phyloP scores from a whole-genome alignment of 371 early-diverging fungal genomes.

The Blakeslea trispora region DNA sequence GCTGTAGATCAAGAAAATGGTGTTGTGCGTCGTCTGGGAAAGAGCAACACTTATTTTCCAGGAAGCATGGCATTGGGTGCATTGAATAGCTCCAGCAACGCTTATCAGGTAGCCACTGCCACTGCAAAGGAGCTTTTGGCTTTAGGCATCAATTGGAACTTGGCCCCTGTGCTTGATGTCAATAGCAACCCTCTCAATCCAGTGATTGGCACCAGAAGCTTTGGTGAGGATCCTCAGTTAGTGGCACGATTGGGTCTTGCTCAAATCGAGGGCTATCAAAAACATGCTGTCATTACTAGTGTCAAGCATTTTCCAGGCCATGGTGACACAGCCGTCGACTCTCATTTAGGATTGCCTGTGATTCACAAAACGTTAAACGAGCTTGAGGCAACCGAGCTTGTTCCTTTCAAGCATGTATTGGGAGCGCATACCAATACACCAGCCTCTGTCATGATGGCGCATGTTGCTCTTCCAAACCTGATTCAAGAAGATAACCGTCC shows the following conservation, averaged over 20 bases:
- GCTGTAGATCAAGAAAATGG: constrained; percentile 57
- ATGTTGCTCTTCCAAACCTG: constrained; percentile 46
- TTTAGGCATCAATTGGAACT: constrained; percentile 53
- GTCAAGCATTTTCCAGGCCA: constrained; percentile 58
- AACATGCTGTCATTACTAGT: constrained; percentile 35
- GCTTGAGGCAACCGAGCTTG: constrained; percentile 38
- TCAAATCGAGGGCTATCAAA: constrained; percentile 44
- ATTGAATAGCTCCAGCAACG: constrained; percentile 28
- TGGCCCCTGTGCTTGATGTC: constrained; percentile 51
- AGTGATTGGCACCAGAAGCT: constrained; percentile 54
- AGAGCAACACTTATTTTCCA: constrained; percentile 44
- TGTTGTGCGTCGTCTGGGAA: constrained; percentile 48
- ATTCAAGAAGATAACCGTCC: constrained; percentile 23
- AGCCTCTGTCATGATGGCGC: constrained; percentile 51
- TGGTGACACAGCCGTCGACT: constrained; percentile 56
- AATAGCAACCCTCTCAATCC: constrained; percentile 55
- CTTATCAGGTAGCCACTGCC: constrained; percentile 38
- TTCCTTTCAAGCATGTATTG: constrained; percentile 41
- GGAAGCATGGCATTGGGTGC: constrained; percentile 54
- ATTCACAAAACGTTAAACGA: constrained; percentile 44
- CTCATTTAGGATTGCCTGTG: constrained; percentile 51
- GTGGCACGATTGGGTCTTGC: constrained; percentile 43
- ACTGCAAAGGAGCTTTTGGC: constrained; percentile 39
- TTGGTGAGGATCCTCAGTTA: constrained; percentile 38
- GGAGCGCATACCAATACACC: constrained; percentile 24